Evolutionary conservation across 768 basidiomycete species (phyloP), one percentile per base, ranked within the genome.

Genomic region (Pisolithus microcarpus): DNA sequence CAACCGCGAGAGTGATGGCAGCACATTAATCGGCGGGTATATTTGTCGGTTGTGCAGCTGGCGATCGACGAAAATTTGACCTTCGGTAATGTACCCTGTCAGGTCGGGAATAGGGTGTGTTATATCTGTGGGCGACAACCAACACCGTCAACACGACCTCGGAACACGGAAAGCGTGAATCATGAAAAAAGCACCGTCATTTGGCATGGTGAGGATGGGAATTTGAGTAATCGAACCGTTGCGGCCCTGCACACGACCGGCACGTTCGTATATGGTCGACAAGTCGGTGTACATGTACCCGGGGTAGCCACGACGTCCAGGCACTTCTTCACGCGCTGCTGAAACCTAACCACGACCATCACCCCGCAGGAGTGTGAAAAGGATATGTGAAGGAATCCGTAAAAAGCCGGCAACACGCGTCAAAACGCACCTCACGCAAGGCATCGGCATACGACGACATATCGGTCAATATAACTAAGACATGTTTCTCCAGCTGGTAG

Each of bases 41-140:
- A 98, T 94, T 70, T 93, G 91, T 61, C 87, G 77, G 75, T 99
- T 97, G 79, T 96, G 78, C 67, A 99, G 75, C 69, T 96, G 91
- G 57, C 96, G 86, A 76, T 99, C 96, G 64, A 99, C 89, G 69
- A 86, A 95, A 73, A 99, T 96, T 73, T 99, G 96, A 46, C 96
- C 96, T 77, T 98, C 95, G 46, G 94, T 94, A 69, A 99, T 99
- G 72, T 98, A 99, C 48, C 96, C 96, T 56, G 95, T 98, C 69
- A 98, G 77, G 81, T 97, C 95, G 64, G 95, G 95, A 71, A 99
- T 97, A 53, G 96, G 96, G 72, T 99, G 96, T n/a, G 96, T 98
- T 70, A 99, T 99, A 77, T 98, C 95, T 97, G 61, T 19, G 56
- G 10, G 10, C 44, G 16, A 46, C n/a, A 46, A 34, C 34, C 52